Base-by-base conservation (phyloP, 2,329 filamentous ascomycete species). In the Penicillium sp. region DNA sequence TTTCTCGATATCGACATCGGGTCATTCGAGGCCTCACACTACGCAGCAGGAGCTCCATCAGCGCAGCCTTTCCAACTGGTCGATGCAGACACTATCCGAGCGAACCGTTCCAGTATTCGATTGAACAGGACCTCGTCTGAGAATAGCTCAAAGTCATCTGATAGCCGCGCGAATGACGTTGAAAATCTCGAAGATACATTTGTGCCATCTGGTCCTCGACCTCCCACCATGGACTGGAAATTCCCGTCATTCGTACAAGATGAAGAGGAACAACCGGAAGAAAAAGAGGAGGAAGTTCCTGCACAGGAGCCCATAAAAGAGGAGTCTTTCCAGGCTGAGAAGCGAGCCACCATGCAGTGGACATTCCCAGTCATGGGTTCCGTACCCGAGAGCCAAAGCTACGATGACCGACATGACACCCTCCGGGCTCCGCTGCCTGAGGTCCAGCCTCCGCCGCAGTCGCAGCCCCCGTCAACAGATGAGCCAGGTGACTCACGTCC, bases 1-100 rank as follows among this genome's bases (percentile, higher is more conserved):
- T 72, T 73, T 32, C 72, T 75, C 35, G 72, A 79, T 72, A 80
- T 82, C 49, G 79, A 83, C 58, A 71, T 84, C 33, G 79, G 72
- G 15, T 70, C 72, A 8, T 75, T 74, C 52, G 72, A 75, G 52
- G 71, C 71, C 8, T 64, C 69, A 1, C 72, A 74, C 46, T 75
- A 82, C 61, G 76, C 74, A 35, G 77, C 76, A 17, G 72, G 69
- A 22, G 71, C 77, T 32, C 74, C 76, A 8, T 71, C 74, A 8
- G 72, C 75, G 41, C 74, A 77, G 17, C 71, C 70, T 13, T 74
- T 77, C 60, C 70, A 77, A 56, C 67, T 78, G 45, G 70, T 74
- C 17, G 70, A 77, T 59, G 69, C 75, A 6, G 72, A 78, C 37
- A 83, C 80, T 1, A 71, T 82, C 46, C 76, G 75, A 51, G 78